Evolutionary conservation across 148 eudicot species (phyloP).

Genomic region (Beta vulgaris): DNA sequence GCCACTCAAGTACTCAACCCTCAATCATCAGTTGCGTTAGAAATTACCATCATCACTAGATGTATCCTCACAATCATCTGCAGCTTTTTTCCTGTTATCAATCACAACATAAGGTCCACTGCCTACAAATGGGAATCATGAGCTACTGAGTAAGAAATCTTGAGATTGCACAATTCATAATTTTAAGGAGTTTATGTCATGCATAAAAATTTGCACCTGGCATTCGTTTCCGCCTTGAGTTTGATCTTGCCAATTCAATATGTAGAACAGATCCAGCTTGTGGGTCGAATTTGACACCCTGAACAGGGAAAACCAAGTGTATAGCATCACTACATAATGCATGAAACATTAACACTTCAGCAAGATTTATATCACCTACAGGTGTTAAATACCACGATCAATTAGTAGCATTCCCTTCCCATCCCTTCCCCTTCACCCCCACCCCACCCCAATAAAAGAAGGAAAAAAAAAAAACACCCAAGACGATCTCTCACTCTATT

Average conservation of each 20-base stretch:
- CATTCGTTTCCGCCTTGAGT: constrained; percentile 66
- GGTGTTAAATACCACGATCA: background rate
- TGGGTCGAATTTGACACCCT: constrained; percentile 93
- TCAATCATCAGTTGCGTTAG: background rate
- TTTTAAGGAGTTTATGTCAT: background rate
- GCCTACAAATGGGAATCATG: constrained; percentile 40
- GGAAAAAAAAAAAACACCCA: too few species aligned
- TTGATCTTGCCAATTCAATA: constrained; percentile 87
- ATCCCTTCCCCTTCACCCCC: too few species aligned
- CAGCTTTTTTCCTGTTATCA: constrained; percentile 56
- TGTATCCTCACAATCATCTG: constrained; percentile 43
- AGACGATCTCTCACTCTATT: background rate
- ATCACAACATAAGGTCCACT: constrained; percentile 89
- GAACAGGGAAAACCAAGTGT: constrained; percentile 19
- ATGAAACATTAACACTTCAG: background rate
- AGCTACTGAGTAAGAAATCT: background rate
- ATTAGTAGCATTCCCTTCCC: background rate
- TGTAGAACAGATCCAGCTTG: constrained; percentile 68
- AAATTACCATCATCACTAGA: constrained; percentile 73
- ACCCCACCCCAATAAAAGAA: too few species aligned
- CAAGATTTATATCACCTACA: background rate
- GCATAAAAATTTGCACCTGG: constrained; percentile 41
- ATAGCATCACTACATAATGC: background rate
- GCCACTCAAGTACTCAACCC: background rate
- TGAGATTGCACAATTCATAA: background rate